Base-by-base conservation (phyloP, 495 filamentous ascomycete genomes). In the Symbiotaphrina buchneri region DNA sequence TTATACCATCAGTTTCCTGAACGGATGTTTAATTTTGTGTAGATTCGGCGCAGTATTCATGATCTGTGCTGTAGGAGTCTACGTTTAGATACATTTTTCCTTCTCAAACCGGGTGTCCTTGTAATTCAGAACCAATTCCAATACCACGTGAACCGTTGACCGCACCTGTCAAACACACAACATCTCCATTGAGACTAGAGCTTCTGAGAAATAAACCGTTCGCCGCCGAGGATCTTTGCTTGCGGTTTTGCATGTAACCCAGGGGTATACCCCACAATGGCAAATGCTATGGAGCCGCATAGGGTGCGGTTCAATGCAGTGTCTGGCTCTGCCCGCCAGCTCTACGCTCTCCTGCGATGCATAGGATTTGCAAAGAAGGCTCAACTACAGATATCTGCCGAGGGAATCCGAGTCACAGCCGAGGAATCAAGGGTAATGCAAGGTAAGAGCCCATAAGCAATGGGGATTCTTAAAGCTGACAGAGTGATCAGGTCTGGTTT, bases 51-150 rank as follows among this genome's bases (percentile, higher is more conserved):
- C 85, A 27, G 82, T 95, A 14, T 91, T 80, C 61, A 85, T 92
- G 72, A 94, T 97, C 48, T 97, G 87, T 53, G 87, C 82, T 15
- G 87, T 83, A 48, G 87, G 87, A 45, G 90, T 97, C 47, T 97
- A 97, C 71, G 87, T 97, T 53, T 97, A 71, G 59, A 20, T 10
- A 4, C 25, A 20, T 22, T n/a, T 18, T 26, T 35, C 27, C 10
- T 18, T 30, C 13, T 17, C 13, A 6, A 6, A 31, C 13, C n/a
- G n/a, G n/a, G n/a, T n/a, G n/a, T n/a, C n/a, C n/a, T n/a, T n/a
- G n/a, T n/a, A n/a, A n/a, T n/a, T n/a, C n/a, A n/a, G n/a, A n/a
- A n/a, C n/a, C n/a, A n/a, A n/a, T n/a, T n/a, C n/a, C n/a, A n/a
- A n/a, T n/a, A n/a, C n/a, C n/a, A n/a, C n/a, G n/a, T n/a, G n/a